Evolutionary conservation across 192 early-diverging fungal genomes (phyloP).

Genomic region (Rhizophagus sp.): DNA sequence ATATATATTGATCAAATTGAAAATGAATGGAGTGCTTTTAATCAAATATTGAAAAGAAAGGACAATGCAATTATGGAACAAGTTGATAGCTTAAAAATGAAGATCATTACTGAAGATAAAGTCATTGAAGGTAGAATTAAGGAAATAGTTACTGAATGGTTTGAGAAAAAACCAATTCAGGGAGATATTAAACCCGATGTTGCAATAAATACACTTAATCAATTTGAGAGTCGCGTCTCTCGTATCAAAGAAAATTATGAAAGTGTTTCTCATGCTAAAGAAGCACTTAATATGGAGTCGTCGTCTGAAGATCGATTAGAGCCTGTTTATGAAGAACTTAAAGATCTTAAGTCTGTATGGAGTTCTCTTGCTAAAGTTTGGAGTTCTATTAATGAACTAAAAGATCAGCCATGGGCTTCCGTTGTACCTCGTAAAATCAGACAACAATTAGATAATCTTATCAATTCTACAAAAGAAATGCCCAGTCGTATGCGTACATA

Average conservation of each 20-base stretch:
- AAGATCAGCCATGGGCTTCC: conserved; percentile 85
- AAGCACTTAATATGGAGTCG: conserved; percentile 87
- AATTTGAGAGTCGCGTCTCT: conserved; percentile 82
- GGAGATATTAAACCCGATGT: conserved; percentile 87
- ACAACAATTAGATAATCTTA: conserved; percentile 79
- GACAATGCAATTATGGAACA: conserved; percentile 93
- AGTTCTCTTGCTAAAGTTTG: conserved; percentile 77
- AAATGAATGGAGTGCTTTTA: conserved; percentile 97
- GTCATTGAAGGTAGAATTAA: conserved; percentile 81
- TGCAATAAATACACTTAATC: conserved; percentile 78
- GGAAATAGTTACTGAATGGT: conserved; percentile 88
- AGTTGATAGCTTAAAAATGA: conserved; percentile 88
- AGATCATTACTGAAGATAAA: conserved; percentile 94
- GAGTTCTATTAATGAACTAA: conserved; percentile 79
- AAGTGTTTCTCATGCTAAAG: conserved; percentile 87
- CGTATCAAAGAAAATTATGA: conserved; percentile 85
- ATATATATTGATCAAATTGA: conserved; percentile 93
- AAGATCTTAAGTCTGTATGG: conserved; percentile 95
- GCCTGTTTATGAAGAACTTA: conserved; percentile 88
- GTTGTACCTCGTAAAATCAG: conserved; percentile 90
- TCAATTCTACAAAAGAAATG: conserved; percentile 86
- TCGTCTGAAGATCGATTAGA: conserved; percentile 69
- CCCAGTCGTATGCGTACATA: conserved; percentile 97
- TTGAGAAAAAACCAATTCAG: conserved; percentile 91
- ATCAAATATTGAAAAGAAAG: conserved; percentile 90